These are phyloP conservation scores for Neoboletus magnificus DNA, from an alignment of 768 basidiomycete species.

Conservation along the genomic window DNA sequence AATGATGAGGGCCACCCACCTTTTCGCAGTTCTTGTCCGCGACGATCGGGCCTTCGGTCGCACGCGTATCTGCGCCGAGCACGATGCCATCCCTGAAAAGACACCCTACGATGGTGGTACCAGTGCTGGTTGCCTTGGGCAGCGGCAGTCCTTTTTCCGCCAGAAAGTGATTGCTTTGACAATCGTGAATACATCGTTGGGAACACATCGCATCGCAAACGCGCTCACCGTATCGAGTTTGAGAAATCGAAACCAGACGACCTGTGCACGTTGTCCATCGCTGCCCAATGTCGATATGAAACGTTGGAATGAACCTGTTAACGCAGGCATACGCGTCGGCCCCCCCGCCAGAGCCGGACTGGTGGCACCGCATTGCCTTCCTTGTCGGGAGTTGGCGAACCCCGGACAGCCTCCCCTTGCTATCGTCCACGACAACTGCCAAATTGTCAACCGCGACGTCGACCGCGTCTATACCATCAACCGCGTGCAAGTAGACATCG, in stretches of 20 bases:
- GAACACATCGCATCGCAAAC: not conserved
- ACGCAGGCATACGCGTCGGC: conserved; percentile 31
- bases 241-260: conserved; percentile 74
- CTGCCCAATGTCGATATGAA: conserved; percentile 1
- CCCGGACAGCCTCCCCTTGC: conserved; percentile 8
- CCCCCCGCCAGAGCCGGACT: not conserved
- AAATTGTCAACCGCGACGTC: conserved; percentile 1
- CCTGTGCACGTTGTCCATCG: conserved; percentile 48
- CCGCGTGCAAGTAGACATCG: not conserved
- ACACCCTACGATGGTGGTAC: conserved; percentile 97
- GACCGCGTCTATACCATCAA: not conserved
- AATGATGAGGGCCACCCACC: conserved; percentile 43
- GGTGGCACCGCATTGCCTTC: conserved; percentile 19
- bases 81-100: conserved; percentile 90
- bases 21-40: conserved; percentile 99
- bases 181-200: not conserved
- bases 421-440: conserved; percentile 1
- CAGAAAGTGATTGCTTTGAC: conserved; percentile 66
- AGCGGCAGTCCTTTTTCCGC: conserved; percentile 64
- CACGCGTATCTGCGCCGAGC: conserved; percentile 94
- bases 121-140: conserved; percentile 87
- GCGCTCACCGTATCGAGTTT: conserved; percentile 61
- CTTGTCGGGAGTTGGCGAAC: not conserved
- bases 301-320: not conserved
- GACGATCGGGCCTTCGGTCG: conserved; percentile 91